Evolutionary conservation across 192 early-diverging fungal genomes (phyloP), one percentile per base, ranked within the genome.

Genomic region (Entomortierella chlamydospora): DNA sequence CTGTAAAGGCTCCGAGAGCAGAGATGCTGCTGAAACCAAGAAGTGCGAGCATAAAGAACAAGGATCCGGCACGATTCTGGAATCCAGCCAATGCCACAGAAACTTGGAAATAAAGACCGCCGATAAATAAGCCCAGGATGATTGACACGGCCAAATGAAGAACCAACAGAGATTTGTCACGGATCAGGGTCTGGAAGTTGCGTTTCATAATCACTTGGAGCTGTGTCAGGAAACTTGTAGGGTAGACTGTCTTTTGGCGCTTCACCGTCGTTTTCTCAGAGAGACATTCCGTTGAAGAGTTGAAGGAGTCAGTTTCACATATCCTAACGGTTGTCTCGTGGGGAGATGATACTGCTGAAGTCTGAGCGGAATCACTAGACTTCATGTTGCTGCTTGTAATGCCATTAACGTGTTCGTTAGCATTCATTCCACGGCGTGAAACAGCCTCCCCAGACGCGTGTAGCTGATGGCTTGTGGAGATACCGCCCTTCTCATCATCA

Each of bases 61-160:
- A 59, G 0, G 87, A 86, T 0, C 93, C 93, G 2, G 92, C 82
- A 23, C 91, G 83, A 64, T 94, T 94, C 77, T 94, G 93, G 30
- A 94, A 84, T n/a, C 93, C 93, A 4, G 83, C 88, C 18, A 94
- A 64, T 43, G 83, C 76, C 34, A 68, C 61, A 54, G 89, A 81
- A 11, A 86, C 79, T 26, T 87, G 68, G 79, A 83, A 94, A 71
- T 92, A 94, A 7, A 94, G 68, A 13, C 85, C 83, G 42, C 93
- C 93, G 12, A 94, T 73, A 60, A 94, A 86, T 4, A 88, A 37
- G 2, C 89, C 91, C 20, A 93, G 58, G 0, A 86, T 30, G 1
- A 91, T 47, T 0, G 91, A 67, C 1, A 91, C 74, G 0, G 51
- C 79, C 43, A 89, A 59, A 70, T 93, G 91, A 17, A 90, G 85